Evolutionary conservation across 2,329 filamentous ascomycete species (phyloP).

Genomic region (Trichoderma koningii): DNA sequence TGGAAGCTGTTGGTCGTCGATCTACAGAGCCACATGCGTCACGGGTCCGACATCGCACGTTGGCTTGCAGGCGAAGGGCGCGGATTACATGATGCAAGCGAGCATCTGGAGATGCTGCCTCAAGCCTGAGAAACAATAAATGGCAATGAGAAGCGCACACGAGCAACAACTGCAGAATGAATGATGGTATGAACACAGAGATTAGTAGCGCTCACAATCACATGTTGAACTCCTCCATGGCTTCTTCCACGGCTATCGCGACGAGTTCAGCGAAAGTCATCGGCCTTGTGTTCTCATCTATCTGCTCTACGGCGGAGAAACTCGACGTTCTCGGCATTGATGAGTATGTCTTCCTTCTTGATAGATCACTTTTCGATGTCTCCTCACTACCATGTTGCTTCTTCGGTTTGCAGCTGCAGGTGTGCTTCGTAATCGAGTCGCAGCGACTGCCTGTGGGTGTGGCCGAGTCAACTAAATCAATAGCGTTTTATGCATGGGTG

Average conservation of each 20-base stretch:
- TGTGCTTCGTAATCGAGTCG: background rate
- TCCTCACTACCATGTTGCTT: background rate
- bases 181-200: too few species aligned
- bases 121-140: too few species aligned
- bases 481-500: slow-evolving; percentile 3
- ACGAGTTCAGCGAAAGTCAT: background rate
- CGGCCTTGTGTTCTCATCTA: background rate
- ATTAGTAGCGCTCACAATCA: background rate
- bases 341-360: background rate
- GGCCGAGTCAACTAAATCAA: background rate
- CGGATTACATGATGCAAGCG: background rate
- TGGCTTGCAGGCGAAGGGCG: background rate
- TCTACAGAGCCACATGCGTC: slow-evolving; percentile 16
- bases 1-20: background rate
- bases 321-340: background rate
- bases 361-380: background rate
- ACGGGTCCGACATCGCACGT: slow-evolving; percentile 18
- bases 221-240: background rate
- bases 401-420: background rate
- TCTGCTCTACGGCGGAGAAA: background rate
- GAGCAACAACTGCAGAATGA: too few species aligned
- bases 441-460: background rate
- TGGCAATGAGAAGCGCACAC: background rate
- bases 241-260: background rate
- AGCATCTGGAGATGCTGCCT: too few species aligned